Evolutionary conservation across 2,329 filamentous ascomycete species (phyloP).

Genomic region (Samsoniella hepiali): DNA sequence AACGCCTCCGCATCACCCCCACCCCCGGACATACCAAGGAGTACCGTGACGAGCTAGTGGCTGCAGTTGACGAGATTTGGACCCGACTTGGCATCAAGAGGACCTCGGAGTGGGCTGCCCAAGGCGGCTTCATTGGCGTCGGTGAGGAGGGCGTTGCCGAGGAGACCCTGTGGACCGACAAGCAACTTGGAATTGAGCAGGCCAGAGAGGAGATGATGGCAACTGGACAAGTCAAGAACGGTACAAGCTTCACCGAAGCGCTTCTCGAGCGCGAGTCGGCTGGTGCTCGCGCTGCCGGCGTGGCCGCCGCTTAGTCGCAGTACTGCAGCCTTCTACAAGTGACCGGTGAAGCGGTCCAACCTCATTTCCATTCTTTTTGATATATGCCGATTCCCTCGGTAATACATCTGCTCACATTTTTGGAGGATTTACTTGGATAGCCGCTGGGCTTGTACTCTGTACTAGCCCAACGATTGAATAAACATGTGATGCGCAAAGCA

Average conservation of each 20-base stretch:
- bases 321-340: not conserved
- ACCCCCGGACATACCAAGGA: slow-evolving; percentile 87
- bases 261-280: slow-evolving; percentile 55
- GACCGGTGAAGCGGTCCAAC: not conserved
- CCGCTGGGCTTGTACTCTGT: not conserved
- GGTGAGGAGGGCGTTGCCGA: slow-evolving; percentile 64
- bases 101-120: slow-evolving; percentile 84
- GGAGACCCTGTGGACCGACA: slow-evolving; percentile 85
- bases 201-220: slow-evolving; percentile 59
- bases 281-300: slow-evolving; percentile 29
- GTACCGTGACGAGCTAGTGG: slow-evolving; percentile 80
- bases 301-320: slow-evolving; percentile 25
- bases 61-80: slow-evolving; percentile 86
- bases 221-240: slow-evolving; percentile 33
- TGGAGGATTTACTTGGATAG: slow-evolving; percentile 3
- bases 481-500: slow-evolving; percentile 7
- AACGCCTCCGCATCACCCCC: slow-evolving; percentile 91
- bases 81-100: slow-evolving; percentile 83
- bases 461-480: not conserved
- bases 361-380: slow-evolving; percentile 5
- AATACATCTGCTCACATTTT: not conserved
- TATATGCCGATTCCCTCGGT: slow-evolving; percentile 4
- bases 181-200: slow-evolving; percentile 76
- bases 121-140: slow-evolving; percentile 93
- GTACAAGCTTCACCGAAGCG: slow-evolving; percentile 50